Percentiles rank a stretch among this genome's conserved stretches.
These are phyloP conservation scores for Sporothrix inflata DNA, from an alignment of 2,329 filamentous ascomycete species.

Conservation along the genomic window DNA sequence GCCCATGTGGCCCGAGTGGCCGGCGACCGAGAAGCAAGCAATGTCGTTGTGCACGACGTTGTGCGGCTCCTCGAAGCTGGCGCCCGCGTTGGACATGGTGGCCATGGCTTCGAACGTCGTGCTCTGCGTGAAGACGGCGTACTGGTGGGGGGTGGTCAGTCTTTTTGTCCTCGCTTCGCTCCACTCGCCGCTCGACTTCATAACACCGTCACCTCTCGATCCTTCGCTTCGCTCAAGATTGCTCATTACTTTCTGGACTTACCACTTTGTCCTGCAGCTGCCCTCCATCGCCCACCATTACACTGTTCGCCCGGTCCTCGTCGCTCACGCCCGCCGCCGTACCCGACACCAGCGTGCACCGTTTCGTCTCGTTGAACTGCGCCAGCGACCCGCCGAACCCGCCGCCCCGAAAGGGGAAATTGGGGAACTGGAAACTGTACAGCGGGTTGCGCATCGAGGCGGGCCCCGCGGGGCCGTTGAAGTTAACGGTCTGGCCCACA, in stretches of 20 bases:
- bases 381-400: conserved; percentile 39
- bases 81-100: conserved; percentile 43
- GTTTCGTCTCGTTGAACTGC: conserved; percentile 44
- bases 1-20: conserved; percentile 41
- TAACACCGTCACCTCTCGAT: background rate
- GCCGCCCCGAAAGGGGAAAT: conserved; percentile 44
- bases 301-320: conserved; percentile 34
- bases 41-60: conserved; percentile 48
- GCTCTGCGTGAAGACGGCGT: conserved; percentile 47
- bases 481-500: conserved; percentile 38
- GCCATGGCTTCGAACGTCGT: conserved; percentile 47
- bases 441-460: conserved; percentile 53
- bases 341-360: conserved; percentile 43
- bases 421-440: conserved; percentile 54
- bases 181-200: background rate
- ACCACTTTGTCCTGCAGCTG: conserved; percentile 38
- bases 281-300: conserved; percentile 36
- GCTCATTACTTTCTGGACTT: conserved; percentile 30
- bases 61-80: conserved; percentile 51
- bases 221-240: background rate
- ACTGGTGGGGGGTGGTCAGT: conserved; percentile 40
- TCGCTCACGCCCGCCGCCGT: conserved; percentile 48
- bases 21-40: conserved; percentile 40
- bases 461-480: conserved; percentile 36
- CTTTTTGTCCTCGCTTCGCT: background rate